Base-by-base conservation (phyloP, 768 basidiomycete species). In the Podaxis sp. region DNA sequence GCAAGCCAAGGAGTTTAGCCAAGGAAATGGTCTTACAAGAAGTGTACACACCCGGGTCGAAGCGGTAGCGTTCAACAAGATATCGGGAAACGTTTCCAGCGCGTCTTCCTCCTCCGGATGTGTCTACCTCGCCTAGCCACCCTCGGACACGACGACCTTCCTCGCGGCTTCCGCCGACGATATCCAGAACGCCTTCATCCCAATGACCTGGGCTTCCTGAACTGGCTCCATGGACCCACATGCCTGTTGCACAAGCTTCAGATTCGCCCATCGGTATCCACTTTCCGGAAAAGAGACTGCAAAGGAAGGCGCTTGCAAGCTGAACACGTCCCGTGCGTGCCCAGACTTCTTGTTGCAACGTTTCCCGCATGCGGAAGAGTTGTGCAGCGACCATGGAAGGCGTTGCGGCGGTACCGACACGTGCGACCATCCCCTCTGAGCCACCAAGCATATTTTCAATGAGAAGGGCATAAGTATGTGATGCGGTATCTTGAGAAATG, bases 91-190 rank as follows among this genome's bases (percentile, higher is more conserved):
- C 76, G 61, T 79, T 85, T 5, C 88, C 90, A 1, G 82, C 75
- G 48, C 85, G 82, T 62, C 85, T 76, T 18, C 84, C 82, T 11
- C 85, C 88, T 47, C 86, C 85, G 10, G 83, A 82, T 36, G 79
- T 69, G 66, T 91, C 89, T 9, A 92, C 91, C 35, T 90, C 90
- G n/a, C 91, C 92, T 5, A 94, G 75, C 89, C 91, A 91, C 3
- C 83, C 83, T 65, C 88, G 79, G 47, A 93, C 86, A 48, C 86
- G 76, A 64, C 85, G 74, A 1, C 85, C 90, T 65, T 90, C 90
- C 63, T 91, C 90, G 55, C 84, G 73, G 61, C 83, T 86, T 0
- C 91, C 90, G 40, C 87, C 89, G 21, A 93, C 82, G 59, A 91
- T 86, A 66, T 92, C 89, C 56, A 93, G 74, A 14, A 90, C 83